Evolutionary conservation across 2,329 filamentous ascomycete species (phyloP).

Genomic region (Aureobasidium sp.): DNA sequence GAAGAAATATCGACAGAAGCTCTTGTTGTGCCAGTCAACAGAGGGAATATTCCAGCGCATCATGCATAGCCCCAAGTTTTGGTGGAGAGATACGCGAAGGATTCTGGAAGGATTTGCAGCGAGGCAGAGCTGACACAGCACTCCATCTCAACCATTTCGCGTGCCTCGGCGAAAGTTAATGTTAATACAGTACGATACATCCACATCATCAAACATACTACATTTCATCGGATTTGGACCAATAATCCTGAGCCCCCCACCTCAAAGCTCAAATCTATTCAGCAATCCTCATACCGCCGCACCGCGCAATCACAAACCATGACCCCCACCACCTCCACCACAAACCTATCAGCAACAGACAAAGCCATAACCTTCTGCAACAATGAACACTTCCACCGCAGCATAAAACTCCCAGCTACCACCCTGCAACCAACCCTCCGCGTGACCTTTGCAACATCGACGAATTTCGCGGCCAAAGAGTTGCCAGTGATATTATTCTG

Average conservation of each 20-base stretch:
- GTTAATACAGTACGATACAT: too few relatives aligned
- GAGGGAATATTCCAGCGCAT: neutral
- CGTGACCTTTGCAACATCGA: slow-evolving; percentile 28
- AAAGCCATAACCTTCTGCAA: slow-evolving; percentile 17
- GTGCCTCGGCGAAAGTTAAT: neutral
- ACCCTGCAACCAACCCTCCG: slow-evolving; percentile 21
- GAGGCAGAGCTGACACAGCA: neutral
- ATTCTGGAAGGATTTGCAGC: neutral
- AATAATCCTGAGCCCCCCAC: too few relatives aligned
- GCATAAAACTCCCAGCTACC: slow-evolving; percentile 24
- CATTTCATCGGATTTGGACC: too few relatives aligned
- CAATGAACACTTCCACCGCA: slow-evolving; percentile 22
- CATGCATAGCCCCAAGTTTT: neutral
- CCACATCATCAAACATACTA: too few relatives aligned
- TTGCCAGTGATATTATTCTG: slow-evolving; percentile 32
- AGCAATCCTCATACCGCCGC: too few relatives aligned
- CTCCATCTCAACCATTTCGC: neutral
- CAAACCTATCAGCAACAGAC: neutral
- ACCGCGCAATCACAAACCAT: neutral
- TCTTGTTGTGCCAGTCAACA: neutral
- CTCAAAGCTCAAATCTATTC: too few relatives aligned
- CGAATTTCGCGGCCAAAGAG: slow-evolving; percentile 23
- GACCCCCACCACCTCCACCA: neutral
- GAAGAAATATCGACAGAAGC: neutral
- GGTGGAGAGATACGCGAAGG: neutral